Percentiles rank a stretch among this genome's conserved stretches.
Conservation (phyloP, 345 rosid species). For the Arabidopsis arenosa region DNA sequence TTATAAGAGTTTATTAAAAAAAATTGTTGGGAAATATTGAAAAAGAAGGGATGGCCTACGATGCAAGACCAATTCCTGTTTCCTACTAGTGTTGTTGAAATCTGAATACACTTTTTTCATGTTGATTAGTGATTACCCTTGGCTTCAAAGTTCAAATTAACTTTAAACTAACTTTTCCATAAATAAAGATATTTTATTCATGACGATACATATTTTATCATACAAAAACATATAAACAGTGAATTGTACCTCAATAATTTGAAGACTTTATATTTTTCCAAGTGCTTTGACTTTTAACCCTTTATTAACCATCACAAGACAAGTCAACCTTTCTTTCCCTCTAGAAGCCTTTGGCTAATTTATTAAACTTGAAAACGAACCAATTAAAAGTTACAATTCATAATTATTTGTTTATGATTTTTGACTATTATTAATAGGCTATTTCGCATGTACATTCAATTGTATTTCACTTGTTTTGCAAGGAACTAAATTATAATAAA, state of each 20-base stretch:
- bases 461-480: conserved; percentile 35
- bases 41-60: conserved; percentile 36
- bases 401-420: conserved; percentile 2
- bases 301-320: conserved; percentile 36
- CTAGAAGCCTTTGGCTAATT: conserved; percentile 39
- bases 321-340: conserved; percentile 48
- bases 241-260: conserved; percentile 42
- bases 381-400: conserved; percentile 11
- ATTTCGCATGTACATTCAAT: conserved; percentile 8
- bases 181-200: conserved; percentile 34
- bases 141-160: conserved; percentile 36
- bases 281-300: conserved; percentile 50
- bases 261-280: conserved; percentile 41
- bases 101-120: conserved; percentile 25
- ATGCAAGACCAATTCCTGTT: conserved; percentile 41
- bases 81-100: conserved; percentile 45
- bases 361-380: conserved; percentile 2
- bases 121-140: conserved; percentile 36
- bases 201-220: conserved; percentile 34
- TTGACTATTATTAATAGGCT: background rate
- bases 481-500: conserved; percentile 23
- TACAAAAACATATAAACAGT: conserved; percentile 41
- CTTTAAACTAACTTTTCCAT: conserved; percentile 36
- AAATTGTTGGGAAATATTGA: background rate
- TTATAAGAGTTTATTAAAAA: background rate